Evolutionary conservation across 2,329 filamentous ascomycete genomes (phyloP).

Genomic region (Pseudogymnoascus destructans): DNA sequence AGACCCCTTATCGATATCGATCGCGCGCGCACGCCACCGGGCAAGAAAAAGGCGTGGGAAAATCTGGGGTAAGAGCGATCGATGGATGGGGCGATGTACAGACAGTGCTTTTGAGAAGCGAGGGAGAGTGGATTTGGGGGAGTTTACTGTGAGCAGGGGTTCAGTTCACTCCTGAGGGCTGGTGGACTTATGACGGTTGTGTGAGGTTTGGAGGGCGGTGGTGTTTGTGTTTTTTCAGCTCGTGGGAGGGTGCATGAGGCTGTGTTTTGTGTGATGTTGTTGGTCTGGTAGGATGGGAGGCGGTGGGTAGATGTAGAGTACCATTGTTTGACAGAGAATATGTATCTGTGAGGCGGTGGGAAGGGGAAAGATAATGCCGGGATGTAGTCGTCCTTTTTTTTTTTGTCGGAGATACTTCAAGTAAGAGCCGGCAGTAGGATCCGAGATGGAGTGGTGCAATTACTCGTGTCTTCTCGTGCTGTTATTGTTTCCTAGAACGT

Average conservation of each 20-base stretch:
- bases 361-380: not conserved
- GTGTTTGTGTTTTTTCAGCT: not conserved
- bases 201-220: not conserved
- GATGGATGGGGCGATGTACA: not conserved
- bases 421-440: not conserved
- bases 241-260: not conserved
- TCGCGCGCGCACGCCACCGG: not conserved
- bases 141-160: not conserved
- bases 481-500: not conserved
- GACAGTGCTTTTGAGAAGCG: not conserved
- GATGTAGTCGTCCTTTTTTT: not conserved
- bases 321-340: not conserved
- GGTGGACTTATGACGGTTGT: not conserved
- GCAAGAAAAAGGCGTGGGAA: not conserved
- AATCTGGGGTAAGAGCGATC: not conserved
- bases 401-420: not conserved
- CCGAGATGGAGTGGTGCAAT: not conserved
- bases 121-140: not conserved
- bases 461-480: not conserved
- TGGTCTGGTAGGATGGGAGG: not conserved
- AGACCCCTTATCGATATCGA: not conserved
- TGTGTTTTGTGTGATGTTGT: not conserved
- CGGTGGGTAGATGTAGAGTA: conserved; percentile 3
- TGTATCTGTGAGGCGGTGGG: not conserved
- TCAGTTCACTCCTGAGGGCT: too few species aligned